Base-by-base conservation (phyloP, 805 yeast species). In the Suhomyces vadensis region DNA sequence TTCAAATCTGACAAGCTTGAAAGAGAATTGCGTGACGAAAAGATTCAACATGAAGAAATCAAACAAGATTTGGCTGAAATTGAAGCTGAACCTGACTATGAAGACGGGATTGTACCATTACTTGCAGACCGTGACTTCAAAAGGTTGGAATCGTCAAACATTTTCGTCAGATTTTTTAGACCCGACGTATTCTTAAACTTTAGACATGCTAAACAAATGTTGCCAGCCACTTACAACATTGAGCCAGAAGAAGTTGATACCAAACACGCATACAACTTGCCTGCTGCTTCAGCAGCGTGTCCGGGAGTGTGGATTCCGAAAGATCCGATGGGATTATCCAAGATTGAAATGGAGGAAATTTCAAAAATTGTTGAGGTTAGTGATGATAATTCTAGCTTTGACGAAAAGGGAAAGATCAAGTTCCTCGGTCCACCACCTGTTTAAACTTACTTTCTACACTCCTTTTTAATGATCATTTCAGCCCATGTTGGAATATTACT, bases 271-370 rank as follows among this genome's bases (percentile, higher is more conserved):
- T 92, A 84, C 64, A 80, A 81, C 56, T 78, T 76, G 57, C 97
- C 97, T 2, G 87, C 84, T 5, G 82, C 84, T 13, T 69, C 79
- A 21, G 84, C 84, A 0, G 62, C 72, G 36, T 77, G 87, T 53
- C 95, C 96, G 1, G 71, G 74, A n/a, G 67, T 92, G 16, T 92
- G 99, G 99, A 80, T 92, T 56, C 95, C 97, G n/a, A 71, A 72
- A 46, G 99, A 92, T 62, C 84, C 87, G 7, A 79, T 81, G 78
- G 98, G 98, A 1, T 77, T 88, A 54, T 85, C 96, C 1, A 65
- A 72, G 1, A 60, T 57, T 10, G 81, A 83, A 54, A 82, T 86
- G 17, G 76, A 75, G 31, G 70, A 79, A 33, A 74, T 87, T 41
- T 61, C 69, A 16, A 75, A 73, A 1, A 71, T 81, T 6, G 78